These are phyloP conservation scores for Boletus barrowsii DNA, from an alignment of 768 basidiomycete species.

Conservation along the genomic window DNA sequence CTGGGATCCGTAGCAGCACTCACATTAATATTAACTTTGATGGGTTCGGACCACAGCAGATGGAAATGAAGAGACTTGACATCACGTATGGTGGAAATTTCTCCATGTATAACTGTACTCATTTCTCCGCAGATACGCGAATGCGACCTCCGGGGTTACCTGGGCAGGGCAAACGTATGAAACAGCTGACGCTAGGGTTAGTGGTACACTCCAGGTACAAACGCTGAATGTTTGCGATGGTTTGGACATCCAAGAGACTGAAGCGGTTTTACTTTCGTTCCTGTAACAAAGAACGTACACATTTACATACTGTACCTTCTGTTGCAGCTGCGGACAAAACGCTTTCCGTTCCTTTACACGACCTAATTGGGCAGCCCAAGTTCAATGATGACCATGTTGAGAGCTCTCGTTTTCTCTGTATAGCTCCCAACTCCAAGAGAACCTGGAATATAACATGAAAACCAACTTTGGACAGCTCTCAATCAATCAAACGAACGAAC, in stretches of 20 bases:
- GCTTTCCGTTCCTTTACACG: background rate
- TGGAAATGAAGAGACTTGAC: conserved; percentile 47
- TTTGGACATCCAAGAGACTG: conserved; percentile 46
- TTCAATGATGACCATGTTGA: conserved; percentile 15
- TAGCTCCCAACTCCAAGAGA: conserved; percentile 83
- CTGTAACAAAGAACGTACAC: background rate
- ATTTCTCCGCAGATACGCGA: conserved; percentile 39
- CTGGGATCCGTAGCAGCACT: conserved; percentile 35
- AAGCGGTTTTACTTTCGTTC: conserved; percentile 39
- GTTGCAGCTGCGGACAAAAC: too few relatives aligned
- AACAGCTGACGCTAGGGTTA: conserved; percentile 41
- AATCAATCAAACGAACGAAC: too few relatives aligned
- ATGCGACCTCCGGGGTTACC: conserved; percentile 47
- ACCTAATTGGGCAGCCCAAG: background rate
- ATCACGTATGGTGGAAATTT: conserved; percentile 36
- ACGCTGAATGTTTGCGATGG: conserved; percentile 33
- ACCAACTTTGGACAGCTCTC: background rate
- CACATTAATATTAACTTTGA: conserved; percentile 44
- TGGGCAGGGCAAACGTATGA: conserved; percentile 63
- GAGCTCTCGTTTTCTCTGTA: conserved; percentile 28
- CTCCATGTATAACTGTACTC: background rate
- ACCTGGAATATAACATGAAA: conserved; percentile 40
- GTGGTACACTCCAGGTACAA: conserved; percentile 34
- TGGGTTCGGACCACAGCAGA: conserved; percentile 20
- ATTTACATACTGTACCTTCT: too few relatives aligned